Evolutionary conservation across 1,284 basidiomycete genomes (phyloP).

Genomic region (Chondrostereum purpureum): DNA sequence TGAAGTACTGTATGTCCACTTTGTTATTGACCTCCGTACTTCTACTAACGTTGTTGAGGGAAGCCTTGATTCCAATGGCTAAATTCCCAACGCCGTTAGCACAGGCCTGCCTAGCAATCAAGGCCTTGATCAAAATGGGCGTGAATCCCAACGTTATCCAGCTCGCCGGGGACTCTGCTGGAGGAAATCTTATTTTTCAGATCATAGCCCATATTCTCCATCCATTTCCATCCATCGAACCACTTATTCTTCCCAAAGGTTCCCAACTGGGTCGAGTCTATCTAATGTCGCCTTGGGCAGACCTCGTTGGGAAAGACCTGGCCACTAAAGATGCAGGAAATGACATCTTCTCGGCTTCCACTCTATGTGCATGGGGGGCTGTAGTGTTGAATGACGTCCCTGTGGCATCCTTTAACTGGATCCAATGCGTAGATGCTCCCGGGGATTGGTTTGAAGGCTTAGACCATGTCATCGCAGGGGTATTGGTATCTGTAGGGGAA

Average conservation of each 20-base stretch:
- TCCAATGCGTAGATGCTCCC: not conserved
- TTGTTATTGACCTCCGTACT: not conserved
- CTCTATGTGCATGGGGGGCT: not conserved
- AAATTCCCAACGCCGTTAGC: conserved; percentile 17
- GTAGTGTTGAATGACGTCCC: not conserved
- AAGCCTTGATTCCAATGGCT: conserved; percentile 12
- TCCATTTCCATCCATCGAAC: conserved; percentile 18
- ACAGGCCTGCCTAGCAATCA: conserved; percentile 15
- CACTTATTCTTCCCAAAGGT: conserved; percentile 12
- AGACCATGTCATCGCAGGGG: conserved; percentile 17
- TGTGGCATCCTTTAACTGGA: not conserved
- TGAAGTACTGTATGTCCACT: conserved; percentile 11
- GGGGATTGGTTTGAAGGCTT: not conserved
- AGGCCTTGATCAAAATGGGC: conserved; percentile 13
- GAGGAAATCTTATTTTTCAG: conserved; percentile 27
- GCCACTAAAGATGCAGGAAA: not conserved
- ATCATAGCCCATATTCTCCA: conserved; percentile 27
- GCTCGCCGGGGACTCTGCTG: conserved; percentile 28
- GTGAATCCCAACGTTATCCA: conserved; percentile 17
- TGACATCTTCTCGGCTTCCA: not conserved
- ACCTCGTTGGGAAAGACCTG: conserved; percentile 14
- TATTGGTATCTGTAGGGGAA: conserved; percentile 30
- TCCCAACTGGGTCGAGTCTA: conserved; percentile 21
- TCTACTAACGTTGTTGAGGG: not conserved
- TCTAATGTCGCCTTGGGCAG: conserved; percentile 29